Evolutionary conservation across 768 basidiomycete genomes (phyloP).

Genomic region (Agrocybe pediades): DNA sequence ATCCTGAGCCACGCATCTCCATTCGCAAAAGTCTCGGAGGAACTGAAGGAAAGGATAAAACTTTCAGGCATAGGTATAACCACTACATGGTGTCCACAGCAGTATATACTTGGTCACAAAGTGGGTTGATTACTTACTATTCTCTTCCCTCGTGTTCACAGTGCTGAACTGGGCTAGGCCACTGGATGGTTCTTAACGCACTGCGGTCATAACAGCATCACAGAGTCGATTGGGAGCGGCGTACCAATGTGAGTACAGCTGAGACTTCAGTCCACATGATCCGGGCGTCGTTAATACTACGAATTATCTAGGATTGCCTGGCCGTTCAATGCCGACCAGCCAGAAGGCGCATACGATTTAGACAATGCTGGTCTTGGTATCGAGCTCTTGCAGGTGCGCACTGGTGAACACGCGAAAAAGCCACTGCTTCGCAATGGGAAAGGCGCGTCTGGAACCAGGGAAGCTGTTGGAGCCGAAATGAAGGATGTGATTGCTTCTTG

Average conservation of each 20-base stretch:
- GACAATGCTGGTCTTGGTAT: constrained; percentile 6
- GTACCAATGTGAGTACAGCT: constrained; percentile 7
- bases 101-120: constrained; percentile 1
- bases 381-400: constrained; percentile 16
- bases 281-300: too few relatives aligned
- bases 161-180: background rate
- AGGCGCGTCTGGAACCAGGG: constrained; percentile 8
- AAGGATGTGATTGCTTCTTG: constrained; percentile 8
- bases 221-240: constrained; percentile 6
- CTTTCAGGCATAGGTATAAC: constrained; percentile 1
- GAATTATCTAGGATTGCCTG: constrained; percentile 14
- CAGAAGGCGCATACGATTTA: constrained; percentile 3
- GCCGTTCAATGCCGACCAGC: constrained; percentile 15
- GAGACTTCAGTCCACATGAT: too few relatives aligned
- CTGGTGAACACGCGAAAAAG: constrained; percentile 8
- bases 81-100: constrained; percentile 5
- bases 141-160: background rate
- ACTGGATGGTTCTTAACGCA: constrained; percentile 12
- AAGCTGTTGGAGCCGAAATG: constrained; percentile 8
- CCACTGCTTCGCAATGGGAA: constrained; percentile 8
- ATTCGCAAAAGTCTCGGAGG: constrained; percentile 2
- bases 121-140: background rate
- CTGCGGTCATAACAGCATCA: constrained; percentile 6
- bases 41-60: background rate
- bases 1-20: constrained; percentile 5